Evolutionary conservation across 345 rosid species (phyloP).

Genomic region (Salix suchowensis): DNA sequence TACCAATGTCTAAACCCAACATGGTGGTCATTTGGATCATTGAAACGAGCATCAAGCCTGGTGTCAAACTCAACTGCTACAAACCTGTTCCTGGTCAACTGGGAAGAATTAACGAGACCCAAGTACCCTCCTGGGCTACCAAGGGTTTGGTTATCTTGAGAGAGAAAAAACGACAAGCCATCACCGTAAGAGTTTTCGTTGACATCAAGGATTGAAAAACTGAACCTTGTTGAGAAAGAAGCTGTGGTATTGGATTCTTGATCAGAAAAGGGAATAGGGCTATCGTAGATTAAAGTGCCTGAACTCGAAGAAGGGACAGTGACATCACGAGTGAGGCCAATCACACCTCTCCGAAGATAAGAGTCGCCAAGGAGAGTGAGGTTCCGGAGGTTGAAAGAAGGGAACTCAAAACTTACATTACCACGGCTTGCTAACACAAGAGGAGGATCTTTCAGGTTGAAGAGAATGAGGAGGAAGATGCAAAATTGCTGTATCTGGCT

Average conservation of each 20-base stretch:
- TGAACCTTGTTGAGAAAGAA: conserved; percentile 74
- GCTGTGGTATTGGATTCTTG: conserved; percentile 68
- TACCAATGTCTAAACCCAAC: conserved; percentile 73
- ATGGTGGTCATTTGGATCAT: conserved; percentile 69
- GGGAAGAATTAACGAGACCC: conserved; percentile 80
- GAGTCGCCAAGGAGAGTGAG: conserved; percentile 92
- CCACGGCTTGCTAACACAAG: conserved; percentile 12
- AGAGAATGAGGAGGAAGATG: conserved; percentile 29
- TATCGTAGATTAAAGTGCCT: conserved; percentile 62
- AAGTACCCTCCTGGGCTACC: conserved; percentile 79
- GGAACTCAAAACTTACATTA: conserved; percentile 47
- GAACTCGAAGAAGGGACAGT: conserved; percentile 85
- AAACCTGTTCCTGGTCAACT: conserved; percentile 63
- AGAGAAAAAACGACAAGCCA: conserved; percentile 81
- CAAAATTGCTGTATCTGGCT: conserved; percentile 39
- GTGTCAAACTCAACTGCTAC: conserved; percentile 89
- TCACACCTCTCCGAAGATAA: conserved; percentile 65
- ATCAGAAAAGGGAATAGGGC: conserved; percentile 65
- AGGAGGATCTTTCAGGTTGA: conserved; percentile 16
- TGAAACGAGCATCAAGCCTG: conserved; percentile 50
- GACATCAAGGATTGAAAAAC: conserved; percentile 57
- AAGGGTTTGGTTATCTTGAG: conserved; percentile 59
- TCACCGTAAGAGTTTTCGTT: conserved; percentile 73
- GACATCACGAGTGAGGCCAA: conserved; percentile 80
- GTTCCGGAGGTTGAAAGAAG: conserved; percentile 57